Percentiles rank a stretch among this genome's conserved stretches.
Conservation (phyloP, 495 filamentous ascomycete genomes). For the Penicillium coffeae region DNA sequence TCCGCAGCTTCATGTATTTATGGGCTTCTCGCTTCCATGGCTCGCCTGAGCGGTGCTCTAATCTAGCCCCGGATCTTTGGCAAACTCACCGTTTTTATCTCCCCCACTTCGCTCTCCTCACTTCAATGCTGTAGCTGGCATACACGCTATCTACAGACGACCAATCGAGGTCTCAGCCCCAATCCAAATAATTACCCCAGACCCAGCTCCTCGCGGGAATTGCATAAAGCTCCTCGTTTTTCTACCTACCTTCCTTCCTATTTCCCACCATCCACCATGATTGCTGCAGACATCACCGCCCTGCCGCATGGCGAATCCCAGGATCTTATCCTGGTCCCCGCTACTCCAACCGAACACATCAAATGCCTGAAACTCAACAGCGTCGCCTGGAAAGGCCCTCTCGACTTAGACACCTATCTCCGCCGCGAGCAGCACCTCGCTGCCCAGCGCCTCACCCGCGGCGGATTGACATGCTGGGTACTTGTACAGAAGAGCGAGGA, state of each 20-base stretch:
- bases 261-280: constrained; percentile 22
- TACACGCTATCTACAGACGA: background rate
- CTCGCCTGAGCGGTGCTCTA: constrained; percentile 2
- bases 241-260: background rate
- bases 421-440: constrained; percentile 69
- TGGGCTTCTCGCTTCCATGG: background rate
- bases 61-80: background rate
- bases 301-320: constrained; percentile 59
- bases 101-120: background rate
- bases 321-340: constrained; percentile 61
- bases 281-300: constrained; percentile 27
- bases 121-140: constrained; percentile 28
- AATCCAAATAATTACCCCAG: background rate
- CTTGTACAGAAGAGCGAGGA: constrained; percentile 58
- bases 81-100: background rate
- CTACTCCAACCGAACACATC: constrained; percentile 61
- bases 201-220: background rate
- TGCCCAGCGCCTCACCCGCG: constrained; percentile 60
- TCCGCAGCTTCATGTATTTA: background rate
- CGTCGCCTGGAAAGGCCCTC: constrained; percentile 63
- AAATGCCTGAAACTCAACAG: constrained; percentile 66
- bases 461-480: constrained; percentile 83
- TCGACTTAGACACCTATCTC: constrained; percentile 68
- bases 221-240: too few species aligned
- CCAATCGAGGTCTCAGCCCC: too few species aligned